phyloP scores from a whole-genome alignment of 257 asterid species.

The Nicotiana tabacum region DNA sequence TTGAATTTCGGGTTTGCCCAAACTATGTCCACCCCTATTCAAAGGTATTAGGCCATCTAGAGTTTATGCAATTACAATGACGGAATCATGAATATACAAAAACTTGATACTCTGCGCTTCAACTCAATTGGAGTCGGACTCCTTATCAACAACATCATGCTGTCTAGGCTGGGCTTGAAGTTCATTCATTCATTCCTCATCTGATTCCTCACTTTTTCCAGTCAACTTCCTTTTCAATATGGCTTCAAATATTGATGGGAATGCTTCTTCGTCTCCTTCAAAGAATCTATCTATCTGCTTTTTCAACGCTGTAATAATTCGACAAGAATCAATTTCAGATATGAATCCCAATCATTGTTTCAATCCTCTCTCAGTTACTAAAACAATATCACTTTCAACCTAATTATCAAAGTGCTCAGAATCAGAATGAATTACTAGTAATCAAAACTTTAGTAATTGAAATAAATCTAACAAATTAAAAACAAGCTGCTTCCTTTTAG shows the following conservation, averaged over 20 bases:
- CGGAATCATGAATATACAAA: too few relatives aligned
- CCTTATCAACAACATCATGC: background rate
- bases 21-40: too few relatives aligned
- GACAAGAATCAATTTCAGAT: background rate
- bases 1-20: too few relatives aligned
- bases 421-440: background rate
- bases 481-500: background rate
- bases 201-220: slow-evolving; percentile 23
- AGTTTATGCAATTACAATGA: too few relatives aligned
- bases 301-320: slow-evolving; percentile 19
- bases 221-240: slow-evolving; percentile 25
- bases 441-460: background rate
- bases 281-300: slow-evolving; percentile 22
- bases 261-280: slow-evolving; percentile 28
- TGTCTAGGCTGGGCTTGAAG: slow-evolving; percentile 9
- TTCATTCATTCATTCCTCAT: slow-evolving; percentile 25
- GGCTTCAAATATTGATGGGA: slow-evolving; percentile 29
- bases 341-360: background rate
- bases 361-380: background rate
- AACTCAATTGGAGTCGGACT: background rate
- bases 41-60: too few relatives aligned
- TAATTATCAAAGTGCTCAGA: background rate
- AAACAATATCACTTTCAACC: background rate
- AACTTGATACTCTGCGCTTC: background rate
- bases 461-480: background rate